phyloP scores from a whole-genome alignment of 1,284 basidiomycete genomes.

The Ceratobasidium sp. region DNA sequence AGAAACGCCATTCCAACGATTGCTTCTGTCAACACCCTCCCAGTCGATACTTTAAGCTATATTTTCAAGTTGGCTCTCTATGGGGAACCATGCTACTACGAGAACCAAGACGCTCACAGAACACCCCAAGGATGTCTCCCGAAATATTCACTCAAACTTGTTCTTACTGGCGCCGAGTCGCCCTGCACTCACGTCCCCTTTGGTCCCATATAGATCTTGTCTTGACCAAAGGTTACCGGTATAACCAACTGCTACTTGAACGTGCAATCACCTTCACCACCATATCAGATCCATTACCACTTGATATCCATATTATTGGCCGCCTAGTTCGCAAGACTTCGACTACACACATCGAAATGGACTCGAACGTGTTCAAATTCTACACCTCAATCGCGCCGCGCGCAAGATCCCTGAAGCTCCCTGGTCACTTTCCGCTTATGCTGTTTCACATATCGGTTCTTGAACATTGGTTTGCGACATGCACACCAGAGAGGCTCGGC shows the following conservation, averaged over 20 bases:
- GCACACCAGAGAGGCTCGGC: too few species aligned
- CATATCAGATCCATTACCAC: not conserved
- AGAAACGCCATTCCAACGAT: not conserved
- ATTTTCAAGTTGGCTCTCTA: not conserved
- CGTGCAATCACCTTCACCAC: not conserved
- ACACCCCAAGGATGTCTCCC: not conserved
- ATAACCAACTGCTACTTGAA: not conserved
- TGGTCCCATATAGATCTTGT: constrained; percentile 3
- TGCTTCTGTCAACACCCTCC: not conserved
- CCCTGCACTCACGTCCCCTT: not conserved
- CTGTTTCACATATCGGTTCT: too few species aligned
- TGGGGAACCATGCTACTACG: not conserved
- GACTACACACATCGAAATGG: too few species aligned
- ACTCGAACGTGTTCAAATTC: not conserved
- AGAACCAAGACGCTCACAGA: not conserved
- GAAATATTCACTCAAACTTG: not conserved
- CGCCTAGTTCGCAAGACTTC: too few species aligned
- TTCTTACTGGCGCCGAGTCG: constrained; percentile 2
- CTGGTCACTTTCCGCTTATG: too few species aligned
- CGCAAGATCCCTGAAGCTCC: too few species aligned
- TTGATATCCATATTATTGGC: not conserved
- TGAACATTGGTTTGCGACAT: too few species aligned
- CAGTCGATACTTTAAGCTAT: not conserved
- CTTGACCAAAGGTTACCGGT: not conserved
- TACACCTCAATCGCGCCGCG: not conserved